Percentiles rank a stretch among this genome's conserved stretches.
phyloP scores from a whole-genome alignment of 1,284 basidiomycete genomes.

The Agroathelia rolfsii region DNA sequence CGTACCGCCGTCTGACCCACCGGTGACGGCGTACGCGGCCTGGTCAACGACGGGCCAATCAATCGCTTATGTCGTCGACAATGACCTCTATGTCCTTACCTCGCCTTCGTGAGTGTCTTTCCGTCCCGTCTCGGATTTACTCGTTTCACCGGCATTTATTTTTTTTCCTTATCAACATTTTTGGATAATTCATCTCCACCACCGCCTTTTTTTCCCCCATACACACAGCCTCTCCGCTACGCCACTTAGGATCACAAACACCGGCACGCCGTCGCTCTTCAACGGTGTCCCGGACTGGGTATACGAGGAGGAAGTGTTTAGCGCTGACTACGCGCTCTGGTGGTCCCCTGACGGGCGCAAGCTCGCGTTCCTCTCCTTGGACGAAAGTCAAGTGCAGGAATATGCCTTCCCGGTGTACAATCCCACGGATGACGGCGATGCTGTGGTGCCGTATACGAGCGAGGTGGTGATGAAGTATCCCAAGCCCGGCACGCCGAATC shows the following conservation, averaged over 20 bases:
- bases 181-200: no score
- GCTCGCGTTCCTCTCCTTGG: slow-evolving; percentile 78
- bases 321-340: slow-evolving; percentile 72
- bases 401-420: slow-evolving; percentile 90
- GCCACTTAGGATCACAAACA: slow-evolving; percentile 73
- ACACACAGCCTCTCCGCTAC: slow-evolving; percentile 25
- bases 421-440: slow-evolving; percentile 55
- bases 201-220: no score
- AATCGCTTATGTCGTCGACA: slow-evolving; percentile 74
- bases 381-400: slow-evolving; percentile 82
- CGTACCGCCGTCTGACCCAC: slow-evolving; percentile 52
- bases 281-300: slow-evolving; percentile 97
- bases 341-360: slow-evolving; percentile 81
- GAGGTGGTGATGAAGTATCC: slow-evolving; percentile 82
- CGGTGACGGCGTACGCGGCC: slow-evolving; percentile 66
- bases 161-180: slow-evolving; percentile 7
- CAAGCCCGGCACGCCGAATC: slow-evolving; percentile 88
- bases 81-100: slow-evolving; percentile 77
- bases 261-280: slow-evolving; percentile 80
- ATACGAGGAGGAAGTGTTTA: slow-evolving; percentile 90
- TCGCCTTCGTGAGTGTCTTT: slow-evolving; percentile 39
- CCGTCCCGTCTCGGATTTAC: neutral
- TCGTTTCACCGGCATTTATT: slow-evolving; percentile 3
- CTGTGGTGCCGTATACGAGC: slow-evolving; percentile 71
- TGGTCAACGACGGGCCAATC: slow-evolving; percentile 81